Conservation (phyloP, 305 asterid species). For the Ilex paraguariensis region DNA sequence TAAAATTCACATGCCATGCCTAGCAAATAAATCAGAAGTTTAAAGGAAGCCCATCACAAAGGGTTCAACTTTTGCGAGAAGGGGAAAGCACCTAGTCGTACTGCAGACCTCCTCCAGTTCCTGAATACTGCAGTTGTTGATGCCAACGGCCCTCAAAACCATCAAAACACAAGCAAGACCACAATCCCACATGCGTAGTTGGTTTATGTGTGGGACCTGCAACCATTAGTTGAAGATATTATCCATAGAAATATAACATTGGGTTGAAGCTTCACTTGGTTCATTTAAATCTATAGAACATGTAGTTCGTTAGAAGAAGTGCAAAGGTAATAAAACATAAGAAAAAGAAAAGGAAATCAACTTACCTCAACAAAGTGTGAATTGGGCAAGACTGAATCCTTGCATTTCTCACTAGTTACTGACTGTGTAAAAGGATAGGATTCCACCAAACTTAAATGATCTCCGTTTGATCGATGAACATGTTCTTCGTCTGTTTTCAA, state of each 20-base stretch:
- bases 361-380: conserved; percentile 52
- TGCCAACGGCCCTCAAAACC: conserved; percentile 72
- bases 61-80: not conserved
- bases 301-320: not conserved
- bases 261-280: not conserved
- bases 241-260: not conserved
- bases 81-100: conserved; percentile 60
- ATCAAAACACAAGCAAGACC: conserved; percentile 94
- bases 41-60: not conserved
- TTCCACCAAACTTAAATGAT: conserved; percentile 34
- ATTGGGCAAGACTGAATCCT: conserved; percentile 28
- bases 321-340: not conserved
- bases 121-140: conserved; percentile 39
- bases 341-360: conserved; percentile 1
- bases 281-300: not conserved
- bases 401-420: conserved; percentile 27
- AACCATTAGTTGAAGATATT: conserved; percentile 4
- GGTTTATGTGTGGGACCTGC: conserved; percentile 89
- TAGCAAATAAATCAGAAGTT: not conserved
- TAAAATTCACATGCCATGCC: not conserved
- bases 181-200: conserved; percentile 84
- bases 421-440: conserved; percentile 39
- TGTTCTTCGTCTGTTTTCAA: conserved; percentile 58
- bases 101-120: conserved; percentile 63
- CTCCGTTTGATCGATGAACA: conserved; percentile 29